phyloP scores from a whole-genome alignment of 2,329 filamentous ascomycete species.

The Chlorencoelia australis region DNA sequence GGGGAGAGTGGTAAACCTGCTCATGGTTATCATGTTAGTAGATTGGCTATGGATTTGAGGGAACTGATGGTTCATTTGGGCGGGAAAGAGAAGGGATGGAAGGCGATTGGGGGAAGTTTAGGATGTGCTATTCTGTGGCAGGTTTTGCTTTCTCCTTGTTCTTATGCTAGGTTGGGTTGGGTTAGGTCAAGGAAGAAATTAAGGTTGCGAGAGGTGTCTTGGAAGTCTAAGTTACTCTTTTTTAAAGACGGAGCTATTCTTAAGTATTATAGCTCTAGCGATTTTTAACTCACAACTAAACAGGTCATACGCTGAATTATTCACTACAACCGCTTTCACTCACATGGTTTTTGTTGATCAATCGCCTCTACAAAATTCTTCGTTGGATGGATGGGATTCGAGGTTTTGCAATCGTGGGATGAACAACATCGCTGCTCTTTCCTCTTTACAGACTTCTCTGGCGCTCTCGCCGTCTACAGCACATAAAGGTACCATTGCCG shows the following conservation, averaged over 20 bases:
- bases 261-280: too few species aligned
- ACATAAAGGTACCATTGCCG: slow-evolving; percentile 22
- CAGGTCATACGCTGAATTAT: slow-evolving; percentile 25
- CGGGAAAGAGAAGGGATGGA: slow-evolving; percentile 7
- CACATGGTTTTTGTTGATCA: slow-evolving; percentile 26
- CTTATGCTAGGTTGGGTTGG: too few species aligned
- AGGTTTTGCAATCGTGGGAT: slow-evolving; percentile 24
- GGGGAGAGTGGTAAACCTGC: slow-evolving; percentile 20
- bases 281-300: too few species aligned
- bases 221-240: too few species aligned
- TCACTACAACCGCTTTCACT: slow-evolving; percentile 19
- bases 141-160: too few species aligned
- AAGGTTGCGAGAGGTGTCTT: too few species aligned
- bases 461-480: slow-evolving; percentile 15
- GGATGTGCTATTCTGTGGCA: slow-evolving; percentile 26
- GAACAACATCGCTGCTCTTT: slow-evolving; percentile 20
- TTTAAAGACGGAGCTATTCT: too few species aligned
- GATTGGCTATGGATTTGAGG: slow-evolving; percentile 23
- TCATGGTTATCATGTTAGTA: slow-evolving; percentile 25
- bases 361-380: slow-evolving; percentile 23
- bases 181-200: too few species aligned
- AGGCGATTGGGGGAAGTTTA: slow-evolving; percentile 23
- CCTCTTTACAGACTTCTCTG: slow-evolving; percentile 20
- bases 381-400: slow-evolving; percentile 20
- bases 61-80: slow-evolving; percentile 17